Evolutionary conservation across 176 grass and related monocot species (phyloP).

Genomic region (Rhipidocladum racemiflorum): DNA sequence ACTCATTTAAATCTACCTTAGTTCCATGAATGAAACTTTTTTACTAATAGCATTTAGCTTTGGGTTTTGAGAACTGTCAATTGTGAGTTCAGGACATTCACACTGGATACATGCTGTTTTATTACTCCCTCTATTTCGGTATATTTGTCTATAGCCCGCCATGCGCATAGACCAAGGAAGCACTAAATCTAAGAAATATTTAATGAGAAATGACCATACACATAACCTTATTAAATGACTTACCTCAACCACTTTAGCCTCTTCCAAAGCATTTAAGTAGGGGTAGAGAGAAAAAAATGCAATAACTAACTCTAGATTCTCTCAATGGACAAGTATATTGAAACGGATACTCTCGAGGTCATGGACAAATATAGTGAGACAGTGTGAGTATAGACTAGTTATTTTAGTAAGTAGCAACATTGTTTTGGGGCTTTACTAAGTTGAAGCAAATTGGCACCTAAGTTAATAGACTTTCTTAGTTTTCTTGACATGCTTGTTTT

Average conservation of each 20-base stretch:
- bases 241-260: too few species aligned
- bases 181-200: too few species aligned
- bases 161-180: too few species aligned
- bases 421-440: slow-evolving; percentile 5
- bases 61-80: not conserved
- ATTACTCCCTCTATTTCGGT: not conserved
- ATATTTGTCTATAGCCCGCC: too few species aligned
- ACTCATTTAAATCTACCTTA: not conserved
- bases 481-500: slow-evolving; percentile 2
- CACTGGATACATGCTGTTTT: not conserved
- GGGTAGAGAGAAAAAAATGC: too few species aligned
- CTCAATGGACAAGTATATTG: too few species aligned
- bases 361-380: too few species aligned
- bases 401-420: not conserved
- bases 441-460: not conserved
- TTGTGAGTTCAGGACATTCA: not conserved
- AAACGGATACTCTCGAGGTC: too few species aligned
- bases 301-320: too few species aligned
- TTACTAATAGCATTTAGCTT: not conserved
- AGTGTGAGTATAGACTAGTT: not conserved
- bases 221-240: too few species aligned
- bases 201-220: too few species aligned
- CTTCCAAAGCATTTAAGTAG: too few species aligned
- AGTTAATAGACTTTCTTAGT: not conserved
- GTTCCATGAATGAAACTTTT: not conserved